A percentile compares a stretch with the other conserved stretches of the same genome.
Conservation (phyloP, 139 green algal species). For the Chlamydomonas sp. region DNA sequence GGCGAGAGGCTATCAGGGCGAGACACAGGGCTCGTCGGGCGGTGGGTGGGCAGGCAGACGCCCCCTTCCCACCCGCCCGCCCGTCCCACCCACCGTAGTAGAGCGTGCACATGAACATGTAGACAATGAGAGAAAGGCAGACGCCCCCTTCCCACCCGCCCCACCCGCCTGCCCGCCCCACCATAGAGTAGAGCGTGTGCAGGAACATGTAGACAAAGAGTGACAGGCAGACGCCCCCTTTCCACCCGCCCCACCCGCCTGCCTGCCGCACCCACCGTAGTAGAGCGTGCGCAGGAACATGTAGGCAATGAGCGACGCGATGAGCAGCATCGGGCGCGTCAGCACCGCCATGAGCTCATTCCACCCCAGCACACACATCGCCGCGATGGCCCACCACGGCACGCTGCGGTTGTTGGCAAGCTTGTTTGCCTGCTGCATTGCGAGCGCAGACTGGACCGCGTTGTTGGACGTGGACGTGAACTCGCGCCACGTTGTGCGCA, state of each 20-base stretch:
- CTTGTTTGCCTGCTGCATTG: slow-evolving; percentile 65
- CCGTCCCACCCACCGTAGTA: no score
- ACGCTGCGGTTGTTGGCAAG: slow-evolving; percentile 58
- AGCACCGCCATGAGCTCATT: slow-evolving; percentile 82
- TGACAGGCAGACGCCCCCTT: no score
- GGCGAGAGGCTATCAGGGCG: no score
- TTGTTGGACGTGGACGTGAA: not conserved
- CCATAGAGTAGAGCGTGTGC: slow-evolving; percentile 20
- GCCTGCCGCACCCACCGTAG: no score
- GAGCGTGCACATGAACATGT: no score
- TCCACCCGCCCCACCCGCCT: no score
- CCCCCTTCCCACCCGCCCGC: no score
- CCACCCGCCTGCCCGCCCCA: no score
- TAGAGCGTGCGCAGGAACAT: slow-evolving; percentile 42
- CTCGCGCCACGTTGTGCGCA: not conserved
- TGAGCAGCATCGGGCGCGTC: slow-evolving; percentile 67
- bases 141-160: no score
- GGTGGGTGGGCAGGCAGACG: no score
- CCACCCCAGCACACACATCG: slow-evolving; percentile 85
- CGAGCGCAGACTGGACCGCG: slow-evolving; percentile 18
- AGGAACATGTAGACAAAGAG: slow-evolving; percentile 43
- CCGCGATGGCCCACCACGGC: slow-evolving; percentile 80
- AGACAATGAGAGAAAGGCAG: no score
- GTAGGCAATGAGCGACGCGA: slow-evolving; percentile 35
- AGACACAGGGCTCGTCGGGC: no score